These are phyloP conservation scores for Aquilaria malaccensis DNA, from an alignment of 345 rosid species.

Conservation along the genomic window DNA sequence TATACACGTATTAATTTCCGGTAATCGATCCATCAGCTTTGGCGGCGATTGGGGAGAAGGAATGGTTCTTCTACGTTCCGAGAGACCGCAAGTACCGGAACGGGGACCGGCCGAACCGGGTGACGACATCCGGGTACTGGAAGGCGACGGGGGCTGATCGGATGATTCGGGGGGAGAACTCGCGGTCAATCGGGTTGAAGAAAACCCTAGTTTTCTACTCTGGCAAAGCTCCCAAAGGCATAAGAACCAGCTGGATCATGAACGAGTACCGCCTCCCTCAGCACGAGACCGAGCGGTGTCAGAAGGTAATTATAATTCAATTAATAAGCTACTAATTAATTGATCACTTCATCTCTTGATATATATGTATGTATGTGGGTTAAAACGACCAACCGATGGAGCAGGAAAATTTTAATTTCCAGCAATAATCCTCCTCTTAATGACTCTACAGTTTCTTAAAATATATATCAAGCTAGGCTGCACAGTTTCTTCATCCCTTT, in stretches of 20 bases:
- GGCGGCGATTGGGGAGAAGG: constrained; percentile 99
- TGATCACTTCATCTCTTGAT: neutral
- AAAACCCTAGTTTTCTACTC: constrained; percentile 99
- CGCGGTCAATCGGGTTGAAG: constrained; percentile 81
- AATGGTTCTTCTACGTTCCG: constrained; percentile 98
- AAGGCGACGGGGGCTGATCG: constrained; percentile 99
- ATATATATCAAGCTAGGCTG: too few relatives aligned
- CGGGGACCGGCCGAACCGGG: constrained; percentile 96
- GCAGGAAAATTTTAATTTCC: too few relatives aligned
- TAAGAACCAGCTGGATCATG: constrained; percentile 99
- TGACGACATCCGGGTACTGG: constrained; percentile 97
- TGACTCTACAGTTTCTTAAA: too few relatives aligned
- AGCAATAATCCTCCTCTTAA: too few relatives aligned
- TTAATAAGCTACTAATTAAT: neutral
- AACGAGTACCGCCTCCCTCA: constrained; percentile 99
- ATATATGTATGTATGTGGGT: constrained; percentile 2
- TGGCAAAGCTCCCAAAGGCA: constrained; percentile 97
- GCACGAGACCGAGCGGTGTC: constrained; percentile 82
- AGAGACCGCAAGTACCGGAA: constrained; percentile 91
- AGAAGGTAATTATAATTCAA: constrained; percentile 48
- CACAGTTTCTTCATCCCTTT: too few relatives aligned
- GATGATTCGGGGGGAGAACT: constrained; percentile 75
- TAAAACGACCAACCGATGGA: neutral
- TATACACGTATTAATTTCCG: neutral
- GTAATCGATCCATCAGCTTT: constrained; percentile 34